Evolutionary conservation across 805 yeast species (phyloP).

Genomic region (Komagataella populi): DNA sequence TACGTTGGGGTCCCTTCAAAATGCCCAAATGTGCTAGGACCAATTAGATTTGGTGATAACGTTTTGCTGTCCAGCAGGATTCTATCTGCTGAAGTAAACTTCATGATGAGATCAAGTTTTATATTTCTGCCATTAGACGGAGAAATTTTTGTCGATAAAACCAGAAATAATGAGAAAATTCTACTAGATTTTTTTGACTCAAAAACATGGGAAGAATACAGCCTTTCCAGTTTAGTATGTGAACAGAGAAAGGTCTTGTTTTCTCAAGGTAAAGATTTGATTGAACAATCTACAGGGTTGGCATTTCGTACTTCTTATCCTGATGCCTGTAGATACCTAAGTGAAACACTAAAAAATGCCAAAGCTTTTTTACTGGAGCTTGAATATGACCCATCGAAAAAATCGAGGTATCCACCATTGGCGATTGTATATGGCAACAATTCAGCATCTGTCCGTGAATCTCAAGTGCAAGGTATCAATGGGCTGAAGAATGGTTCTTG

Average conservation of each 20-base stretch:
- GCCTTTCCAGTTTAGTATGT: slow-evolving; percentile 62
- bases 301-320: slow-evolving; percentile 25
- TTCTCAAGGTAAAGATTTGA: not conserved
- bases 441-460: slow-evolving; percentile 79
- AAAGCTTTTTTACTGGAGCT: slow-evolving; percentile 44
- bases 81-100: slow-evolving; percentile 68
- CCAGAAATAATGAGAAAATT: slow-evolving; percentile 36
- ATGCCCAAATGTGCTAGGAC: slow-evolving; percentile 80
- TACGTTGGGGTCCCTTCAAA: slow-evolving; percentile 79
- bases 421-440: slow-evolving; percentile 70
- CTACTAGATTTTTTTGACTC: slow-evolving; percentile 71
- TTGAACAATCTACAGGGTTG: not conserved
- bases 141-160: slow-evolving; percentile 51
- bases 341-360: slow-evolving; percentile 45
- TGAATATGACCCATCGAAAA: slow-evolving; percentile 33
- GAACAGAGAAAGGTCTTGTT: slow-evolving; percentile 15
- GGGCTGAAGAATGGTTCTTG: slow-evolving; percentile 63
- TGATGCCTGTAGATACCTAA: slow-evolving; percentile 53
- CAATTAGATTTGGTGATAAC: slow-evolving; percentile 69
- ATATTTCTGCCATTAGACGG: slow-evolving; percentile 69
- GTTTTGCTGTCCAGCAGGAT: slow-evolving; percentile 64
- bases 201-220: slow-evolving; percentile 65
- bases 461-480: slow-evolving; percentile 44
- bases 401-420: slow-evolving; percentile 59
- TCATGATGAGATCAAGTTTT: slow-evolving; percentile 79